Evolutionary conservation across 345 rosid species (phyloP).

Genomic region (Salix suchowensis): DNA sequence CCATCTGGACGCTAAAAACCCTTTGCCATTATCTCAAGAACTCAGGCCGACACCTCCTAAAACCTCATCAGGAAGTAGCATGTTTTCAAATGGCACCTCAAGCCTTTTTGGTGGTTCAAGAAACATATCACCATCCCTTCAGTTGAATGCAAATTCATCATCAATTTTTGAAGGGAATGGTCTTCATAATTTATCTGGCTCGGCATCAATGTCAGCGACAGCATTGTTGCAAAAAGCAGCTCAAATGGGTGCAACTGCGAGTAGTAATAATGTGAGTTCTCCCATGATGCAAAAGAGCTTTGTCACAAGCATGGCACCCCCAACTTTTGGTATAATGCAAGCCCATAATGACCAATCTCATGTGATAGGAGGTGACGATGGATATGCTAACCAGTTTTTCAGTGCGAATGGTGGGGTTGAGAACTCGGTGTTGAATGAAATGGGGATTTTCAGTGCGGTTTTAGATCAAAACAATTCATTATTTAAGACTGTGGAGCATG

Average conservation of each 20-base stretch:
- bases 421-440: constrained; percentile 2
- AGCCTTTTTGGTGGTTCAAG: constrained; percentile 11
- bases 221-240: constrained; percentile 53
- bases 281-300: constrained; percentile 15
- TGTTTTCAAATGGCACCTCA: constrained; percentile 9
- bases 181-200: neutral
- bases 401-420: constrained; percentile 5
- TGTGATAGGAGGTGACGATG: neutral
- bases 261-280: constrained; percentile 14
- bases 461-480: constrained; percentile 17
- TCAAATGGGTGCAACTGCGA: constrained; percentile 50
- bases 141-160: constrained; percentile 18
- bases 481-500: constrained; percentile 17
- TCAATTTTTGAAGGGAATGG: constrained; percentile 19
- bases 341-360: constrained; percentile 7
- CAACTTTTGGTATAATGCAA: constrained; percentile 19
- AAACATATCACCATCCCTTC: constrained; percentile 17
- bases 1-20: constrained; percentile 12
- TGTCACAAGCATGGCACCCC: constrained; percentile 26
- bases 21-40: constrained; percentile 10
- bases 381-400: constrained; percentile 18
- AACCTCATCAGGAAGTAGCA: constrained; percentile 13
- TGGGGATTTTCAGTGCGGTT: constrained; percentile 20
- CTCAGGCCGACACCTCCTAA: constrained; percentile 16
- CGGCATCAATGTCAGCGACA: constrained; percentile 49